Percentiles rank a stretch among this genome's conserved stretches.
Conservation (phyloP, 2,329 filamentous ascomycete genomes). For the Karstenula rhodostoma region DNA sequence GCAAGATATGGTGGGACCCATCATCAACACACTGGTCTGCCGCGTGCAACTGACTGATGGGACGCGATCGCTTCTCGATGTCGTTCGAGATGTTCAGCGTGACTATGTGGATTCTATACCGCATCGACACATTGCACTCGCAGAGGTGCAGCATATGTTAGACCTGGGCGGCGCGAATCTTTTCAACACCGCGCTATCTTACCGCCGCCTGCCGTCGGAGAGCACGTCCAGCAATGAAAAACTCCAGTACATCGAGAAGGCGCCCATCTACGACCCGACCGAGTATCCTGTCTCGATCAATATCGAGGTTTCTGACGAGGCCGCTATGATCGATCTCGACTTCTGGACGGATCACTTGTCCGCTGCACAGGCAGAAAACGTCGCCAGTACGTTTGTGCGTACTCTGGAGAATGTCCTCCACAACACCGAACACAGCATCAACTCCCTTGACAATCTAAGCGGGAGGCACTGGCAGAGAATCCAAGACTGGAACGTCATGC, state of each 20-base stretch:
- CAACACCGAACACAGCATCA: constrained; percentile 42
- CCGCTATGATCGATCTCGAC: constrained; percentile 41
- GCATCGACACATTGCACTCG: constrained; percentile 53
- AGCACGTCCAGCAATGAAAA: constrained; percentile 28
- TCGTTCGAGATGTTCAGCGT: constrained; percentile 54
- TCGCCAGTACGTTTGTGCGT: constrained; percentile 41
- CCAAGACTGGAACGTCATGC: constrained; percentile 42
- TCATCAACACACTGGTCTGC: constrained; percentile 58
- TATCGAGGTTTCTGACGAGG: constrained; percentile 55
- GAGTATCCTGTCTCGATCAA: constrained; percentile 60
- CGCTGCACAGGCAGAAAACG: constrained; percentile 39
- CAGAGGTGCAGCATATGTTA: constrained; percentile 57
- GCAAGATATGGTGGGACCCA: constrained; percentile 55
- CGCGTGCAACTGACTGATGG: constrained; percentile 50
- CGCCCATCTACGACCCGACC: constrained; percentile 55
- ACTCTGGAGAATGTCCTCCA: constrained; percentile 49
- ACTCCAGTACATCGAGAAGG: constrained; percentile 50
- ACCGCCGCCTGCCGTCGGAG: constrained; percentile 52
- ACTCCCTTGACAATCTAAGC: constrained; percentile 50
- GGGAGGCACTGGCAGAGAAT: constrained; percentile 44
- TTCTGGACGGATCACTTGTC: constrained; percentile 44
- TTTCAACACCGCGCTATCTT: constrained; percentile 60
- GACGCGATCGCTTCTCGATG: constrained; percentile 44
- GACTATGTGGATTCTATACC: constrained; percentile 58
- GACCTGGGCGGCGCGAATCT: constrained; percentile 43